A percentile compares a stretch with the other conserved stretches of the same genome.
Conservation (phyloP, 1,139 yeast species). For the Saccharomyces hybrid region DNA sequence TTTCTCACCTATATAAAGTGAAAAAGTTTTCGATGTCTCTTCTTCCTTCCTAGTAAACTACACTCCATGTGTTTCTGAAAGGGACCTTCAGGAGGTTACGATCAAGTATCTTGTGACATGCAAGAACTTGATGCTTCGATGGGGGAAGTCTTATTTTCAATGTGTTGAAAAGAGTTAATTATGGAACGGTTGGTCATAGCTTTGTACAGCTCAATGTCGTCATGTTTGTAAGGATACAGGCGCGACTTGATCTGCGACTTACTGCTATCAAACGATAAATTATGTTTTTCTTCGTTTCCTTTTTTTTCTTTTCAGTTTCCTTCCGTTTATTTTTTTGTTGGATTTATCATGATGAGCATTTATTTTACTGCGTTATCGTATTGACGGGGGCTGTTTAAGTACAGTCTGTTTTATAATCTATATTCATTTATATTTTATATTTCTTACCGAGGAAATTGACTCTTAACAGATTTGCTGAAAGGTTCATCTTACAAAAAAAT, state of each 20-base stretch:
- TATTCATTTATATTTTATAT: background rate
- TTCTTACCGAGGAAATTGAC: background rate
- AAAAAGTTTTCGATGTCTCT: background rate
- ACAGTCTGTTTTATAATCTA: conserved; percentile 5
- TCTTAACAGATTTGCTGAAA: background rate
- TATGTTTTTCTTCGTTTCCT: background rate
- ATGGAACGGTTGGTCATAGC: background rate
- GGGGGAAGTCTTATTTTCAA: background rate
- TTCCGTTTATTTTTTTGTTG: background rate
- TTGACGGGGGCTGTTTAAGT: conserved; percentile 15
- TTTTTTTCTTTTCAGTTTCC: background rate
- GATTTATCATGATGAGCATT: conserved; percentile 11
- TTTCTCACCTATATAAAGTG: background rate
- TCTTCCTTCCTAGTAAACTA: background rate
- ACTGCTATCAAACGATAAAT: no score
- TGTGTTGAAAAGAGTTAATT: background rate
- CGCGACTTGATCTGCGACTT: background rate
- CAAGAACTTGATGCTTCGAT: background rate
- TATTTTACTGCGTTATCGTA: conserved; percentile 20
- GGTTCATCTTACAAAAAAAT: background rate
- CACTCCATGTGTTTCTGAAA: background rate
- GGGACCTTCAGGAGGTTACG: background rate
- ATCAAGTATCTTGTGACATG: background rate
- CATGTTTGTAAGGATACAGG: background rate
- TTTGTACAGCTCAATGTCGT: background rate